These are phyloP conservation scores for Diplodia scrobiculata DNA, from an alignment of 2,329 filamentous ascomycete genomes.

Conservation along the genomic window DNA sequence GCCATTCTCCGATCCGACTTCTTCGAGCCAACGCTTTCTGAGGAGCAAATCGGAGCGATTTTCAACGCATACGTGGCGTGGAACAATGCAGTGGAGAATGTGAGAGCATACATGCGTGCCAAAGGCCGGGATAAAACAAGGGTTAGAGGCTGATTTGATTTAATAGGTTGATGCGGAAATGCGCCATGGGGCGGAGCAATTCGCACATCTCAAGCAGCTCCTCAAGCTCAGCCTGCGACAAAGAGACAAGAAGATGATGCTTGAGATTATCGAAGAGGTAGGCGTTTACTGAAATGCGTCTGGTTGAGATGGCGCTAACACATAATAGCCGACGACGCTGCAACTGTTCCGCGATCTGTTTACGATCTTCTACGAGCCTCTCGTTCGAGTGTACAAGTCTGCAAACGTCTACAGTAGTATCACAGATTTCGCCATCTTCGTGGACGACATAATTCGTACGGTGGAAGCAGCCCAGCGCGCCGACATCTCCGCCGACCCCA, in stretches of 20 bases:
- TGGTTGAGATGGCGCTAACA: constrained; percentile 30
- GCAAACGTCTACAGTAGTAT: constrained; percentile 98
- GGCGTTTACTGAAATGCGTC: constrained; percentile 24
- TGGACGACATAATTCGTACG: constrained; percentile 88
- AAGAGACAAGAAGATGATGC: constrained; percentile 96
- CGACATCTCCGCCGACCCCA: constrained; percentile 91
- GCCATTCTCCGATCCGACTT: constrained; percentile 78
- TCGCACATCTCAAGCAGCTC: constrained; percentile 91
- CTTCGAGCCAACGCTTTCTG: constrained; percentile 68
- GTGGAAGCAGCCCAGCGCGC: constrained; percentile 67
- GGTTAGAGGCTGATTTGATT: background rate
- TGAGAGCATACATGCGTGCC: constrained; percentile 31
- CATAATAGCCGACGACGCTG: constrained; percentile 74
- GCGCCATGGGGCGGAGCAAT: constrained; percentile 85
- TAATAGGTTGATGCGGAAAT: constrained; percentile 74
- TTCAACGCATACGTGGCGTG: constrained; percentile 97
- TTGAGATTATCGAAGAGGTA: constrained; percentile 84
- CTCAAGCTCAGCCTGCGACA: constrained; percentile 89
- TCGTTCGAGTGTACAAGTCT: constrained; percentile 96
- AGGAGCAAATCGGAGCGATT: constrained; percentile 76
- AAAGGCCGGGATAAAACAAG: background rate
- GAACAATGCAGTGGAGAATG: constrained; percentile 89
- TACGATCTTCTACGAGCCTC: constrained; percentile 97
- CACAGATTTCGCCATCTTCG: constrained; percentile 90
- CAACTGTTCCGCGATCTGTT: constrained; percentile 94